A percentile compares a stretch with the other conserved stretches of the same genome.
Conservation (phyloP, 1,139 yeast species). For the Hemisphaericaspora xylanilytica region DNA sequence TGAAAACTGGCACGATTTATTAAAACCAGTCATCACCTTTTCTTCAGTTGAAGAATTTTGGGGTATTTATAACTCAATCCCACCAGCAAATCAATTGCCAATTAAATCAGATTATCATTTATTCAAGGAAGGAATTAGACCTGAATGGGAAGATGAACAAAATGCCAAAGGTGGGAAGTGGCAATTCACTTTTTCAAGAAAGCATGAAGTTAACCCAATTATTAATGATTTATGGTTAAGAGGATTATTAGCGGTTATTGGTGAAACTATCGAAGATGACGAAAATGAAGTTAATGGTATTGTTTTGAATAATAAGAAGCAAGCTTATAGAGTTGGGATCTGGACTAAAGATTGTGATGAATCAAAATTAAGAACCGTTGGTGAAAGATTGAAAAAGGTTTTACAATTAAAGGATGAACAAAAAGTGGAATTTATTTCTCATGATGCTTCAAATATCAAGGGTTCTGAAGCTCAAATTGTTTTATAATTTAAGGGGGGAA, state of each 20-base stretch:
- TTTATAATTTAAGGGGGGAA: slow-evolving; percentile 31
- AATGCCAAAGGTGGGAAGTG: slow-evolving; percentile 95
- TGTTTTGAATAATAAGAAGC: slow-evolving; percentile 83
- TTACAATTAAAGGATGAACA: slow-evolving; percentile 67
- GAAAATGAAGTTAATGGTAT: slow-evolving; percentile 93
- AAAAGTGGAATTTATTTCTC: slow-evolving; percentile 74
- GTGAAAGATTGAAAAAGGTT: slow-evolving; percentile 80
- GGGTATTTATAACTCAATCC: slow-evolving; percentile 96
- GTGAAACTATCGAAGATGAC: slow-evolving; percentile 91
- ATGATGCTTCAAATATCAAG: slow-evolving; percentile 50
- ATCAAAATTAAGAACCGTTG: slow-evolving; percentile 63
- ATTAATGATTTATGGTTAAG: slow-evolving; percentile 94
- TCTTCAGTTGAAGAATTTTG: slow-evolving; percentile 96
- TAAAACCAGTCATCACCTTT: slow-evolving; percentile 91
- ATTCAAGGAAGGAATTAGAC: slow-evolving; percentile 91
- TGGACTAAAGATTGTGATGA: slow-evolving; percentile 89
- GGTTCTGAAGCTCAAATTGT: slow-evolving; percentile 44
- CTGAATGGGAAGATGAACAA: slow-evolving; percentile 96
- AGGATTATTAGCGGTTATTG: slow-evolving; percentile 86
- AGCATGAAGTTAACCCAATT: slow-evolving; percentile 55
- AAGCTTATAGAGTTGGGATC: slow-evolving; percentile 80
- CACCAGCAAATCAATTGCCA: slow-evolving; percentile 89
- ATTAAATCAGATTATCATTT: slow-evolving; percentile 92
- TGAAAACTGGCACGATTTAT: slow-evolving; percentile 91
- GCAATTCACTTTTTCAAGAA: slow-evolving; percentile 69